Evolutionary conservation across 1,284 basidiomycete species (phyloP).

Genomic region (Rhizoctonia solani): DNA sequence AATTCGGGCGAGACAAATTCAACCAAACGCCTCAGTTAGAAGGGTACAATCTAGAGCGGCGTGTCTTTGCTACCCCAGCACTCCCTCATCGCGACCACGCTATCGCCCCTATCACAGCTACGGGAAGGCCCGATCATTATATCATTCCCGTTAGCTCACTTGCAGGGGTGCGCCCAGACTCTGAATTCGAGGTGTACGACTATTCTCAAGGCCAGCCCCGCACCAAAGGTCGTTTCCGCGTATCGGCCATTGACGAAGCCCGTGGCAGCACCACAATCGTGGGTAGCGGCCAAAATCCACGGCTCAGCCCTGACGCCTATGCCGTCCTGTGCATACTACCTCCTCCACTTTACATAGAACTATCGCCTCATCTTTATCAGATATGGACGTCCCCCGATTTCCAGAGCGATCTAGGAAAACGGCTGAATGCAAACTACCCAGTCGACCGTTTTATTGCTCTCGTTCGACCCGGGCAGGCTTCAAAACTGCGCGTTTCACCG

Average conservation of each 20-base stretch:
- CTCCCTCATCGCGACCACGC: conserved; percentile 8
- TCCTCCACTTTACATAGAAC: neutral
- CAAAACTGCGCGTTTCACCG: neutral
- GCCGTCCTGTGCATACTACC: conserved; percentile 25
- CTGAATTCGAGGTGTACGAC: conserved; percentile 25
- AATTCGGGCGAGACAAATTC: too few species aligned
- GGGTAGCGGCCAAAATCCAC: neutral
- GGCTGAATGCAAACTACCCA: neutral
- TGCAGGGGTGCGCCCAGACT: neutral
- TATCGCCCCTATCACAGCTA: neutral
- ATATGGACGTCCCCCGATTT: conserved; percentile 1
- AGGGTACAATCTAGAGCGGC: conserved; percentile 8
- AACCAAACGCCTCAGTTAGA: conserved; percentile 17
- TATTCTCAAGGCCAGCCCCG: neutral
- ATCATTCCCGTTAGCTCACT: conserved; percentile 2
- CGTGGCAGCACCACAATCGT: neutral
- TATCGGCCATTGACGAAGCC: neutral
- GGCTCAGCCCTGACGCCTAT: conserved; percentile 4
- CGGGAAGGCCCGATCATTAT: neutral
- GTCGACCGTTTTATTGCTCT: neutral
- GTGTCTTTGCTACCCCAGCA: conserved; percentile 12
- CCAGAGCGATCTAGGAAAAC: neutral
- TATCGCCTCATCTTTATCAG: neutral
- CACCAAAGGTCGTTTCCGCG: neutral
- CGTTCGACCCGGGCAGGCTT: neutral